Evolutionary conservation across 225 moss, liverwort and hornwort genomes (phyloP), one percentile per base, ranked within the genome.

Genomic region (Pleurozium schreberi): DNA sequence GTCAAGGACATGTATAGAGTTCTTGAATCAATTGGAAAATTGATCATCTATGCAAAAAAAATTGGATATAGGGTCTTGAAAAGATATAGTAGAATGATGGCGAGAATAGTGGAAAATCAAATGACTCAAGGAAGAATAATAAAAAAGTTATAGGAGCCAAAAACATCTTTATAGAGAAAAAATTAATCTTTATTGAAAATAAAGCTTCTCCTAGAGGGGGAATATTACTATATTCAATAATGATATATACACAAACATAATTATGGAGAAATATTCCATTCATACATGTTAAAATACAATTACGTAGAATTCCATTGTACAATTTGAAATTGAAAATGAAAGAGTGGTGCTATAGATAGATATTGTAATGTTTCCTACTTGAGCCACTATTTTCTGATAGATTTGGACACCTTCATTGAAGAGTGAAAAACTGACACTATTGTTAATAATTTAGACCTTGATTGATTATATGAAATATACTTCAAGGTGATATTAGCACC

Each of bases 241-340:
- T 0, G 0, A 36, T 36, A 23, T 14, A 1, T 53, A 9, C 0
- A 5, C 5, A 53, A 76, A 9, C 36, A 53, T 14, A 38, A 55
- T 55, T 38, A 25, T 77, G 1, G 15, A 55, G 8, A 25, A 25
- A 38, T 52, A 7, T 9, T 77, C 26, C 3, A 26, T 14, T 53
- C 14, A 8, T 53, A 21, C 8, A 34, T 8, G 0, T 12, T 21
- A 36, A 36, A 75, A 76, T 76, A 23, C 5, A 53, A 36, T 13
- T 22, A 6, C 36, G 3, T 77, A 53, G 14, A 53, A 77, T 36
- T 22, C 6, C 5, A 36, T 23, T 53, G 3, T 77, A 53, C 14
- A 36, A 14, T 52, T 36, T 77, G 9, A 8, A 77, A 53, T 22
- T 9, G 0, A 36, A 0, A 38, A 55, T 25, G 2, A 38, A 25